Evolutionary conservation across 1,284 basidiomycete genomes (phyloP), one percentile per base, ranked within the genome.

Genomic region (Heterobasidion occidentale): DNA sequence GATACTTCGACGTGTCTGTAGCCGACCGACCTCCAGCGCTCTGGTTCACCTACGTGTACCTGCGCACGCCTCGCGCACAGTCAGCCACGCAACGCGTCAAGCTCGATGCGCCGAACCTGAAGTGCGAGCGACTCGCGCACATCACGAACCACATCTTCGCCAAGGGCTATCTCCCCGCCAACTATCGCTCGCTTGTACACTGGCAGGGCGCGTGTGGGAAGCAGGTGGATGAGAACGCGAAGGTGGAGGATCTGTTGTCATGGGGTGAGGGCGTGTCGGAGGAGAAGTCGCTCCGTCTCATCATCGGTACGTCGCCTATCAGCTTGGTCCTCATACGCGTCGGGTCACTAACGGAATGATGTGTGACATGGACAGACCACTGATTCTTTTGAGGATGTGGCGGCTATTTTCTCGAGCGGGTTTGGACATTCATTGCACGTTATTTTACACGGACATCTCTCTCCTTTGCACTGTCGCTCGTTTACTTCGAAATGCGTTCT

Each of bases 101-200:
- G 62, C 68, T 77, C 36, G 64, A 66, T 50, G 56, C 47, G 38
- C 59, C 62, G 0, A 61, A 64, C 45, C 62, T 62, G 11, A 69
- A 64, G 64, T 71, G 52, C 67, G 51, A 60, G 11, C 60, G 55
- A 8, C 58, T 78, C 27, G 74, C 74, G 19, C 71, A 77, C 54
- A 58, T 77, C 56, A 77, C 74, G 47, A 79, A 78, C 67, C 59
- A 76, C 56, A 66, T 78, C 60, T 78, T 79, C 65, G 60, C 54
- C 17, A 67, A 69, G 44, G 71, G 71, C 1, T 78, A 70, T 60
- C 67, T 78, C 36, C 64, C 70, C 9, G 56, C 64, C 27, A 64
- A 72, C 56, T 55, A 70, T 36, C 65, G 74, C 51, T 61, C 70
- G 35, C 61, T 67, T 36, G 75, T 78, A 17, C 68, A 71, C 63